A percentile compares a stretch with the other conserved stretches of the same genome.
phyloP scores from a whole-genome alignment of 768 basidiomycete genomes.

The Suillus hirtellus region DNA sequence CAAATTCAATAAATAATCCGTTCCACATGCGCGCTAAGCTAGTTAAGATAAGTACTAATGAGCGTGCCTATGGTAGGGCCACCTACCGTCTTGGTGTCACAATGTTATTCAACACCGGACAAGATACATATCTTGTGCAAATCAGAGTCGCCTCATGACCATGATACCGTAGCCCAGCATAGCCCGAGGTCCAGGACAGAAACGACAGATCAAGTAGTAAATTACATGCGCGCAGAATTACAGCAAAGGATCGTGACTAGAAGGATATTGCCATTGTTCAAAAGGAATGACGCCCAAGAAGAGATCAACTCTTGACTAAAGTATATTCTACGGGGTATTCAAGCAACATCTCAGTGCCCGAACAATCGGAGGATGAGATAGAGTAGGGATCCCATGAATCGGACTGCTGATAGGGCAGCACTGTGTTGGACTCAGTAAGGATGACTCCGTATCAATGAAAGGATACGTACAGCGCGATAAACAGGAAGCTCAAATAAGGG shows the following conservation, averaged over 20 bases:
- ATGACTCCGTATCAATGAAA: neutral
- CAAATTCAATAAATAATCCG: neutral
- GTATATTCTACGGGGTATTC: neutral
- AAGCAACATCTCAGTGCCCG: constrained; percentile 33
- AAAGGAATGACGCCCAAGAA: neutral
- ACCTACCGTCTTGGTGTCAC: neutral
- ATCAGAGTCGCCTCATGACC: neutral
- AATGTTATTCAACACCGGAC: neutral
- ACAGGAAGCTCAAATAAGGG: constrained; percentile 85
- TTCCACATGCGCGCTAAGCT: neutral
- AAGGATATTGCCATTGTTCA: neutral
- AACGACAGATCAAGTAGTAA: neutral
- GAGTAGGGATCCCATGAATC: constrained; percentile 76
- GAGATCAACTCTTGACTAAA: constrained; percentile 1
- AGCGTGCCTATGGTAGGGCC: neutral
- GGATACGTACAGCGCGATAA: constrained; percentile 54
- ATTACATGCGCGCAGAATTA: constrained; percentile 1
- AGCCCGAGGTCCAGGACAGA: neutral
- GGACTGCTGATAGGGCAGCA: constrained; percentile 77
- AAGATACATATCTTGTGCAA: no score
- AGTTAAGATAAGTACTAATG: neutral
- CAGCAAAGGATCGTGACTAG: neutral
- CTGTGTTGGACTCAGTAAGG: constrained; percentile 33
- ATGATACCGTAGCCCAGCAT: neutral
- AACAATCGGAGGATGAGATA: constrained; percentile 79